Conservation (phyloP, 495 filamentous ascomycete genomes). For the Podospora pseudoanserina region DNA sequence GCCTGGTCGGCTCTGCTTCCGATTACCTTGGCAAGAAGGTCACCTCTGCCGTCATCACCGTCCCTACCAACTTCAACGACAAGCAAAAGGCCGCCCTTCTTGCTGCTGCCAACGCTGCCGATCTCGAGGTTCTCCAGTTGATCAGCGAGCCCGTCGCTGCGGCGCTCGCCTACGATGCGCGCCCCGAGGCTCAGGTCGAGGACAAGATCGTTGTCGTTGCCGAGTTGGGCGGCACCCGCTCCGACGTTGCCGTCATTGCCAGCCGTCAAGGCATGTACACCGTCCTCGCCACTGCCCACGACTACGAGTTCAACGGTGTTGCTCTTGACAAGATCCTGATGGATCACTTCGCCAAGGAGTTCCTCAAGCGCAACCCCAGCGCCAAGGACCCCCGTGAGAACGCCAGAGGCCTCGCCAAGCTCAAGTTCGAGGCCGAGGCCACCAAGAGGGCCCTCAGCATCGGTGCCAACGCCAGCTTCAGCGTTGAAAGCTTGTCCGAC, state of each 20-base stretch:
- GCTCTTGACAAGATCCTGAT: constrained; percentile 85
- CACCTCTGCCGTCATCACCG: constrained; percentile 85
- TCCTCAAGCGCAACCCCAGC: constrained; percentile 84
- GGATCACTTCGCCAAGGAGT: constrained; percentile 97
- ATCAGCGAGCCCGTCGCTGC: constrained; percentile 93
- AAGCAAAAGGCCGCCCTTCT: constrained; percentile 76
- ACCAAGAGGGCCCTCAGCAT: constrained; percentile 87
- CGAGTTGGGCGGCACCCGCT: constrained; percentile 88
- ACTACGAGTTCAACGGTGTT: constrained; percentile 82
- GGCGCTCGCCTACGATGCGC: constrained; percentile 86
- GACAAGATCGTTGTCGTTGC: constrained; percentile 93
- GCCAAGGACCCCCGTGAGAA: constrained; percentile 75
- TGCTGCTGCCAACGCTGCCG: constrained; percentile 73
- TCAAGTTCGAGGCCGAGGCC: constrained; percentile 85
- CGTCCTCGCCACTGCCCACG: constrained; percentile 86
- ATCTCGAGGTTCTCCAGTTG: constrained; percentile 84
- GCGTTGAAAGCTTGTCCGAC: constrained; percentile 80
- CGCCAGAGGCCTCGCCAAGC: constrained; percentile 77
- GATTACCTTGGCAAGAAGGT: constrained; percentile 91
- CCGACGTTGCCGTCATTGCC: constrained; percentile 85
- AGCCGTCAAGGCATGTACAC: constrained; percentile 95
- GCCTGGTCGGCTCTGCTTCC: constrained; percentile 76
- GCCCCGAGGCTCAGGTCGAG: constrained; percentile 64
- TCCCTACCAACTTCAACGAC: constrained; percentile 89
- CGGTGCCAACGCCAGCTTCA: constrained; percentile 81